Evolutionary conservation across 805 yeast genomes (phyloP), one percentile per base, ranked within the genome.

Genomic region (Saturnispora ahearnii): DNA sequence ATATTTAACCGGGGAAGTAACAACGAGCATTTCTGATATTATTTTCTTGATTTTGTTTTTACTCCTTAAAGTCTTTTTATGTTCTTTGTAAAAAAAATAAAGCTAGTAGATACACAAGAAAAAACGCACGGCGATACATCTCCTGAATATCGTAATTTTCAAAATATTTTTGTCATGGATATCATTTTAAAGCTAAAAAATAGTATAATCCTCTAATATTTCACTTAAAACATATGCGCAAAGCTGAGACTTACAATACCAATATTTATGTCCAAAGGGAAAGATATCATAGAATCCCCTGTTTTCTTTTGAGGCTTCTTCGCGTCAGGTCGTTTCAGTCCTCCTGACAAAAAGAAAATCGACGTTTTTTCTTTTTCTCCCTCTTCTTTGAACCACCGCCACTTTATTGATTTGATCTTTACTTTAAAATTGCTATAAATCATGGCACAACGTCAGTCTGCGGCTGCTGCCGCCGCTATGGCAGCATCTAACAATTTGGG

Each of bases 381-480:
- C 18, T 13, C 45, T 26, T 32, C 29, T 36, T 40, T n/a, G 13
- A 22, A 31, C n/a, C 24, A 29, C 34, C 50, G 41, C 45, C 45
- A 47, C 50, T 41, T 40, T 22, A n/a, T 40, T 30, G 41, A 15
- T 32, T 29, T 41, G 9, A 12, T 32, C 21, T 21, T 24, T 33
- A 12, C 18, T 26, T 30, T 30, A 24, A 24, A 21, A 28, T 45
- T 44, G 36, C 47, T 42, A 37, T 21, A n/a, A 37, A 41, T 24
- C 26, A 47, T 47, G 50, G 50, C 50, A 21, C 50, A 47, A 41
- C 50, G 50, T 32, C 56, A 61, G 42, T 59, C 63, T 18, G 62
- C 68, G 36, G 64, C 67, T 33, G 62, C 59, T 24, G 66, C 68
- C 37, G 69, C 69, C 28, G 69, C 68, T 32, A 62, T 65, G 47